Base-by-base conservation (phyloP, 129 eudicot species). In the Centrapalus pauciflorus region DNA sequence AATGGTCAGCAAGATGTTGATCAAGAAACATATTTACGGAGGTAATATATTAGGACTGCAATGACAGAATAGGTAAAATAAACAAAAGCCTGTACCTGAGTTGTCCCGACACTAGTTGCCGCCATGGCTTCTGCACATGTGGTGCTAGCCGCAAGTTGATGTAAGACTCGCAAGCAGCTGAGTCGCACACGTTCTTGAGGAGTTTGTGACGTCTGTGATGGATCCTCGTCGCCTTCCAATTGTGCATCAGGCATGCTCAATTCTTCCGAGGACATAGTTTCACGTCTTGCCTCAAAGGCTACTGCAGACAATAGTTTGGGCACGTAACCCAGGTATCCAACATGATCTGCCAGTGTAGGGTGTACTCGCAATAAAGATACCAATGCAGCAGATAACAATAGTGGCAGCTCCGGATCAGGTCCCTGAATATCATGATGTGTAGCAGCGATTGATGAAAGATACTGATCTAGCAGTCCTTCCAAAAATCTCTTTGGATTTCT, bases 61-160 rank as follows among this genome's bases (percentile, higher is more conserved):
- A 13, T 6, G 40, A 30, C 40, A 30, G 14, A 63, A 45, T n/a
- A 16, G 37, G 10, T 26, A 11, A 14, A 40, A n/a, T n/a, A n/a
- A 52, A 12, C 6, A 70, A 27, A 70, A 13, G 27, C 14, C 50
- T 61, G 59, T 80, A 93, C 99, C 95, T 93, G 99, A 61, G 96
- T 90, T 33, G 99, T 84, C 66, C 99, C 99, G 9, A 82, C 95
- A 78, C 99, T 93, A 35, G 99, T 93, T 29, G 99, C 99, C 7
- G 99, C 99, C 99, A 93, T 93, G 55, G 99, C 93, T 89, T 93
- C 99, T 34, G 99, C 99, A 75, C 99, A 93, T 2, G 86, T 84
- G 16, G 92, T 88, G 82, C 99, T 93, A 61, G 95, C 99, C 8
- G 99, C 99, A 68, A 93, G 91, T 69, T 93, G 99, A 77, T 93